These are phyloP conservation scores for Boletus barrowsii DNA, from an alignment of 768 basidiomycete genomes.

Conservation along the genomic window DNA sequence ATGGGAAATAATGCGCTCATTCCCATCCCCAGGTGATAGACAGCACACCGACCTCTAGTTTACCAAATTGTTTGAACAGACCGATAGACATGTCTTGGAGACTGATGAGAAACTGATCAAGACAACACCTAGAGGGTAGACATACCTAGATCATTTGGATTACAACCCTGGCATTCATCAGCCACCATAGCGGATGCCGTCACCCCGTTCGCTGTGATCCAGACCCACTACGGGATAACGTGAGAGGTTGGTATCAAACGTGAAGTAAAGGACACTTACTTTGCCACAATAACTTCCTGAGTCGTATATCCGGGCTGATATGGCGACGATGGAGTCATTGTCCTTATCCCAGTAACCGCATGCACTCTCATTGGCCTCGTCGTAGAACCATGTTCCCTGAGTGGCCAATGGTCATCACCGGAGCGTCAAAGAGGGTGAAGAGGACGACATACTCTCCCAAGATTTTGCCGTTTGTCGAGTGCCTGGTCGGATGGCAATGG, in stretches of 20 bases:
- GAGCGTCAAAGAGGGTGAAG: background rate
- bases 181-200: conserved; percentile 46
- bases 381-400: conserved; percentile 69
- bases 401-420: conserved; percentile 6
- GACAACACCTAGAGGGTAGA: background rate
- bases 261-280: conserved; percentile 36
- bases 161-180: conserved; percentile 62
- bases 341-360: conserved; percentile 54
- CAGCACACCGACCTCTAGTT: conserved; percentile 48
- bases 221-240: conserved; percentile 45
- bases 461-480: conserved; percentile 49
- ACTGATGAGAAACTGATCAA: conserved; percentile 2
- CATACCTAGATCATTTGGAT: conserved; percentile 54
- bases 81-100: conserved; percentile 62
- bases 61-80: conserved; percentile 52
- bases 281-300: conserved; percentile 57
- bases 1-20: conserved; percentile 20
- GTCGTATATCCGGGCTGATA: conserved; percentile 53
- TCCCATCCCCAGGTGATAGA: conserved; percentile 53
- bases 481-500: conserved; percentile 27
- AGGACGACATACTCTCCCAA: conserved; percentile 49
- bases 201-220: conserved; percentile 52
- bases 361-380: conserved; percentile 45
- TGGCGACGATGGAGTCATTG: conserved; percentile 58
- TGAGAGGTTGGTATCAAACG: conserved; percentile 7